These are phyloP conservation scores for Clonostachys byssicola DNA, from an alignment of 2,329 filamentous ascomycete species.

Conservation along the genomic window DNA sequence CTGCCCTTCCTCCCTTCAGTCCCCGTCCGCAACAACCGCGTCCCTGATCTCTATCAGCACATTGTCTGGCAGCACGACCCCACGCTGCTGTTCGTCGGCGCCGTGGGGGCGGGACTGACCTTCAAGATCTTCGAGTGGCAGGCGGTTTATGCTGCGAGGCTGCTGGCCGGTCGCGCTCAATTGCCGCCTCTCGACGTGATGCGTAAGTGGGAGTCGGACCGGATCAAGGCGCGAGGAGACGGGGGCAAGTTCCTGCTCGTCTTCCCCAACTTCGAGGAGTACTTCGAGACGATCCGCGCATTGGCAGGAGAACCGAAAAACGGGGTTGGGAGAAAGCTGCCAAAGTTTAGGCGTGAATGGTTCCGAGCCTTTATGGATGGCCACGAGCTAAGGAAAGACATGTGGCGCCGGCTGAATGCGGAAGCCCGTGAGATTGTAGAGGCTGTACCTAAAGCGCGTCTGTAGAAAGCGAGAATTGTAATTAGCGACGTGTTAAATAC, in stretches of 20 bases:
- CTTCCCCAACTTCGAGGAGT: conserved; percentile 59
- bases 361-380: conserved; percentile 45
- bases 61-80: conserved; percentile 51
- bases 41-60: conserved; percentile 54
- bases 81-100: conserved; percentile 53
- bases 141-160: conserved; percentile 54
- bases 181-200: conserved; percentile 46
- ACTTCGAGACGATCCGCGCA: conserved; percentile 52
- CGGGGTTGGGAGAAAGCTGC: conserved; percentile 37
- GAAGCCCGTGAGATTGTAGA: not conserved
- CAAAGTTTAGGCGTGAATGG: conserved; percentile 41
- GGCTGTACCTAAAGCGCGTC: not conserved
- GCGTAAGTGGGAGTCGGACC: conserved; percentile 50
- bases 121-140: conserved; percentile 71
- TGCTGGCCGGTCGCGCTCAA: conserved; percentile 48
- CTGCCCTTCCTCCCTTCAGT: conserved; percentile 55
- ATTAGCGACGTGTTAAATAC: conserved; percentile 4
- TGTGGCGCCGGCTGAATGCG: conserved; percentile 51
- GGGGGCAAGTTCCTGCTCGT: conserved; percentile 51
- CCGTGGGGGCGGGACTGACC: conserved; percentile 52
- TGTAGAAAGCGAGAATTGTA: not conserved
- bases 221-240: conserved; percentile 50
- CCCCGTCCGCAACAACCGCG: conserved; percentile 46
- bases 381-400: conserved; percentile 48
- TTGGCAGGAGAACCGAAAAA: conserved; percentile 40